Base-by-base conservation (phyloP, 1,284 basidiomycete genomes). In the Fomes fomentarius region DNA sequence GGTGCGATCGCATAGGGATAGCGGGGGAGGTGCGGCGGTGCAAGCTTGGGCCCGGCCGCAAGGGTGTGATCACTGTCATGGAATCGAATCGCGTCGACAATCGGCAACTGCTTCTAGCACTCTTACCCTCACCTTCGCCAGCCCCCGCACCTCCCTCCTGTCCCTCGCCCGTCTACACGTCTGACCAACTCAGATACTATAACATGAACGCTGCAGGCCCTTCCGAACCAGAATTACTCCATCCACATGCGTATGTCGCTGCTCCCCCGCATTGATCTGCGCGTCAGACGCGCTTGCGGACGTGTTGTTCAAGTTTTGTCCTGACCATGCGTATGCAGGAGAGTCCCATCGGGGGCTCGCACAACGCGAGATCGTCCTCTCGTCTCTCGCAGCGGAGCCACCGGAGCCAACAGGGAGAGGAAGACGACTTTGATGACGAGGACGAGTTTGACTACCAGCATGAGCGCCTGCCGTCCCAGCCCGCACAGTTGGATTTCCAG, bases 401-500 rank as follows among this genome's bases (percentile, higher is more conserved):
- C 21, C 50, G 28, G 54, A 48, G 52, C 40, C 33, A 47, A 22
- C 50, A 48, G 41, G 49, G 42, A 39, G 47, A 48, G 42, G 50
- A 44, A 15, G 41, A 50, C 50, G 45, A 52, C 55, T 44, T 47
- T 42, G 57, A 50, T 42, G 43, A 46, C 25, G 52, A 49, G 15
- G 50, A 52, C 37, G 26, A 46, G 49, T 34, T 50, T 37, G 50
- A 57, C 31, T 57, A 55, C 48, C 22, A 39, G 22, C 56, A 53
- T 44, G 56, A 57, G 49, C 60, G 60, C 41, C 52, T 61, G 47
- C 57, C 57, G 48, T 49, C 60, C 39, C 40, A 55, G 43, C 57
- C 60, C n/a, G 52, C 54, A 42, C 48, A 31, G 43, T 76, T 62
- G 9, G 66, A 76, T 47, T 71, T 85, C 49, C 80, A 84, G 58